phyloP scores from a whole-genome alignment of 768 basidiomycete genomes.

The Clitopilus passeckerianus region DNA sequence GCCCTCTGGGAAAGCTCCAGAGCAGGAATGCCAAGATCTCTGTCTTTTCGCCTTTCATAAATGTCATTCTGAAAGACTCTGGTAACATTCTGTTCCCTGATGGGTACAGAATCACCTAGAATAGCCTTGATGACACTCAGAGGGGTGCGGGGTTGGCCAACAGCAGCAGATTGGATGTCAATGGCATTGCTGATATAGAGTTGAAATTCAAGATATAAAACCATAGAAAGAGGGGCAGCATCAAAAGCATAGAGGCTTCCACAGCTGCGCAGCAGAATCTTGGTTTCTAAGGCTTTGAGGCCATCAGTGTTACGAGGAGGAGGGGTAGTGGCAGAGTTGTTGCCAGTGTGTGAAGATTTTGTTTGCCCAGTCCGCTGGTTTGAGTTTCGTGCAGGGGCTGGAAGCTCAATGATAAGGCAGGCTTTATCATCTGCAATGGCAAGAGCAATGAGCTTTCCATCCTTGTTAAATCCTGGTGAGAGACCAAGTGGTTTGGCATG shows the following conservation, averaged over 20 bases:
- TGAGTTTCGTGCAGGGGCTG: slow-evolving; percentile 10
- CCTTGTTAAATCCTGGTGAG: slow-evolving; percentile 41
- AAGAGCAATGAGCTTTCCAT: slow-evolving; percentile 38
- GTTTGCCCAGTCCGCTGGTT: background rate
- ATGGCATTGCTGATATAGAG: slow-evolving; percentile 44
- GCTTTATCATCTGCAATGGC: slow-evolving; percentile 35
- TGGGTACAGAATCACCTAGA: slow-evolving; percentile 29
- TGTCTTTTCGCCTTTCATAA: slow-evolving; percentile 21
- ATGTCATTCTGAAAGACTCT: slow-evolving; percentile 29
- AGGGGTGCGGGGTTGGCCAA: slow-evolving; percentile 29
- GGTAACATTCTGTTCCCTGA: slow-evolving; percentile 31
- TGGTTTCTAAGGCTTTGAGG: slow-evolving; percentile 29
- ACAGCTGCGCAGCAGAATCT: slow-evolving; percentile 37
- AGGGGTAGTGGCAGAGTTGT: slow-evolving; percentile 6
- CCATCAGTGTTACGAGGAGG: slow-evolving; percentile 12
- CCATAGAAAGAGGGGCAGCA: slow-evolving; percentile 43
- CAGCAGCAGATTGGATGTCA: slow-evolving; percentile 53
- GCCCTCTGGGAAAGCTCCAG: slow-evolving; percentile 37
- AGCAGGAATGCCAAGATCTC: slow-evolving; percentile 19
- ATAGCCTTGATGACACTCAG: slow-evolving; percentile 34
- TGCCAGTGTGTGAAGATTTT: slow-evolving; percentile 6
- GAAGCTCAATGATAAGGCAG: slow-evolving; percentile 31
- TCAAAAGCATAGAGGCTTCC: slow-evolving; percentile 51
- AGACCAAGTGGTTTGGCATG: slow-evolving; percentile 40
- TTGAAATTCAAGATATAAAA: slow-evolving; percentile 35